Percentiles rank a stretch among this genome's conserved stretches.
Conservation (phyloP, 306 rosid genomes). For the Trifolium subterraneum region DNA sequence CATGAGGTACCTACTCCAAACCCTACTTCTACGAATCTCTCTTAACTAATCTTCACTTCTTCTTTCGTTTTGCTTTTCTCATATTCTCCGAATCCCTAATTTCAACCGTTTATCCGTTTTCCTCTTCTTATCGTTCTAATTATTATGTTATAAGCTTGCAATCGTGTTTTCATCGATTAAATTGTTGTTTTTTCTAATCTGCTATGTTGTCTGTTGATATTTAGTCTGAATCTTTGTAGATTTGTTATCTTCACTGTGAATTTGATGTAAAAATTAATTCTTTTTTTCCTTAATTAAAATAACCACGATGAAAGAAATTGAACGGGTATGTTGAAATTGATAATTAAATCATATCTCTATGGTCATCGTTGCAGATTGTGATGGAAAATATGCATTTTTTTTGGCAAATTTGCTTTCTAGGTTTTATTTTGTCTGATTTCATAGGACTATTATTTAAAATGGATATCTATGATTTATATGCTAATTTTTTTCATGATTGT, state of each 20-base stretch:
- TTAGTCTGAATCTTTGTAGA: background rate
- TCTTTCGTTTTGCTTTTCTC: background rate
- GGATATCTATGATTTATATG: background rate
- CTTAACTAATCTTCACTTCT: background rate
- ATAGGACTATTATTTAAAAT: no score
- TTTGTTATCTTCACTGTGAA: background rate
- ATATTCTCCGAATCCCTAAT: background rate
- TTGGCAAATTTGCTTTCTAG: background rate
- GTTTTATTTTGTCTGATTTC: no score
- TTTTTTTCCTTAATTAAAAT: background rate
- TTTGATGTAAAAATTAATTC: background rate
- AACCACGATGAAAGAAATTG: background rate
- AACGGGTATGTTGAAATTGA: background rate
- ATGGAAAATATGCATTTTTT: background rate
- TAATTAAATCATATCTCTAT: background rate
- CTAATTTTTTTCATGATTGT: background rate
- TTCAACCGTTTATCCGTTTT: no score
- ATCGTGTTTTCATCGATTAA: slow-evolving; percentile 13
- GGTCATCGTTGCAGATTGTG: background rate
- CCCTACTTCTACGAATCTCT: slow-evolving; percentile 12
- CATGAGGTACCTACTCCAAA: slow-evolving; percentile 48
- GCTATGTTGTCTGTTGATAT: background rate
- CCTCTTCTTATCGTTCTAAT: background rate
- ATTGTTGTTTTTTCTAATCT: background rate
- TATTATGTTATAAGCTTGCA: background rate